These are phyloP conservation scores for Camelina sativa DNA, from an alignment of 345 rosid species.

Conservation along the genomic window DNA sequence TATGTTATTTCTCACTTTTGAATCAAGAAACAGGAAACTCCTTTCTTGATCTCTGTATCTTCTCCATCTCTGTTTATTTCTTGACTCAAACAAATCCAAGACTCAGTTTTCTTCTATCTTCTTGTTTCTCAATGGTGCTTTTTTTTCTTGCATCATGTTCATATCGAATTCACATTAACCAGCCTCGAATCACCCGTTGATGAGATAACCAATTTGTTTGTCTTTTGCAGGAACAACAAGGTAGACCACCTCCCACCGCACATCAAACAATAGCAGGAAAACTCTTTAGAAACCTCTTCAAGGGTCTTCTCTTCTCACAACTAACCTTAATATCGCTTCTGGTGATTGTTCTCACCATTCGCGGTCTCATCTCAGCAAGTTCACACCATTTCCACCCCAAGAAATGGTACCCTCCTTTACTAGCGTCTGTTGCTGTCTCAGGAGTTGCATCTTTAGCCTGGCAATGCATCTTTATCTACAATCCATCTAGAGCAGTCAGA, in stretches of 20 bases:
- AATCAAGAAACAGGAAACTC: slow-evolving; percentile 21
- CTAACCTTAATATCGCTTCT: slow-evolving; percentile 56
- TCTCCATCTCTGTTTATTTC: slow-evolving; percentile 11
- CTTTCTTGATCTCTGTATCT: slow-evolving; percentile 19
- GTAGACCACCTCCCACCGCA: slow-evolving; percentile 24
- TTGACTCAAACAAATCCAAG: not conserved
- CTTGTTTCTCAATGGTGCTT: slow-evolving; percentile 17
- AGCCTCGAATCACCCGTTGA: not conserved
- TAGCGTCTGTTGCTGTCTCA: slow-evolving; percentile 57
- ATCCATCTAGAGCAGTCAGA: slow-evolving; percentile 61
- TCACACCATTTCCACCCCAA: slow-evolving; percentile 63
- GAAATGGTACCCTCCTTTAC: slow-evolving; percentile 82
- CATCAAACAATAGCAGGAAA: slow-evolving; percentile 49
- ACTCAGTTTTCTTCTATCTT: not conserved
- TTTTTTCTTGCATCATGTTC: not conserved
- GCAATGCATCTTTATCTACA: slow-evolving; percentile 54
- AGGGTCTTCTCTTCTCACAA: slow-evolving; percentile 63
- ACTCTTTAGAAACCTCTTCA: slow-evolving; percentile 55
- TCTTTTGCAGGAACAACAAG: slow-evolving; percentile 54
- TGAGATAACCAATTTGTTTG: slow-evolving; percentile 7
- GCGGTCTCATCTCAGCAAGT: slow-evolving; percentile 56
- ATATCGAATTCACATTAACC: not conserved
- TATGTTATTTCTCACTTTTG: slow-evolving; percentile 38
- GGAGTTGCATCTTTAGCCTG: slow-evolving; percentile 59
- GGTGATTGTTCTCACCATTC: slow-evolving; percentile 59